Evolutionary conservation across 768 basidiomycete species (phyloP).

Genomic region (Amanita pseudoporphyria): DNA sequence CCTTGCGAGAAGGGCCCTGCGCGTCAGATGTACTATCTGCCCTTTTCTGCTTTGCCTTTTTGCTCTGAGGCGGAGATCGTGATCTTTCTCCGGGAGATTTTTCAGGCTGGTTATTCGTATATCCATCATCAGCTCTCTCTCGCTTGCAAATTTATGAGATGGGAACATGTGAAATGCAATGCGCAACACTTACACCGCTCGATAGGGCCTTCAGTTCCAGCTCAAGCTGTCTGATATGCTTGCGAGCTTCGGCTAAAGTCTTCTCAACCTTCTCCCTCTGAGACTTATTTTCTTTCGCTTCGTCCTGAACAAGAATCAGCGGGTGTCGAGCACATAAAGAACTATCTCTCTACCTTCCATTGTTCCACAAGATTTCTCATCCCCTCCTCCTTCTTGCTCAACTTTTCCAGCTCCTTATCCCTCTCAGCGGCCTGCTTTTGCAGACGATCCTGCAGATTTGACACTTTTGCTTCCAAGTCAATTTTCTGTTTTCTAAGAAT

Average conservation of each 20-base stretch:
- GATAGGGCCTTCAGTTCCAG: constrained; percentile 23
- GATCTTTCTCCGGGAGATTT: too few species aligned
- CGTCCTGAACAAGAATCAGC: constrained; percentile 21
- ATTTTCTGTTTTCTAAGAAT: constrained; percentile 40
- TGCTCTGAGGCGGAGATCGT: too few species aligned
- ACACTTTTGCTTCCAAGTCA: constrained; percentile 46
- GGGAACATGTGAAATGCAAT: background rate
- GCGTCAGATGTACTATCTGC: too few species aligned
- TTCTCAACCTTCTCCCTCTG: constrained; percentile 26
- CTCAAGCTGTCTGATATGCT: constrained; percentile 35
- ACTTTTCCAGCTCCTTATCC: constrained; percentile 30
- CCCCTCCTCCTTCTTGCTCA: constrained; percentile 31
- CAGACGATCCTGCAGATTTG: constrained; percentile 32
- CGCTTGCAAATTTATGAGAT: background rate
- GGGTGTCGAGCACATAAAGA: constrained; percentile 1
- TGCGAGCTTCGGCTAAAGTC: constrained; percentile 28
- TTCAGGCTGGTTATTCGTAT: too few species aligned
- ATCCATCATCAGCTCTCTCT: background rate
- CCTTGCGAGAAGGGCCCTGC: too few species aligned
- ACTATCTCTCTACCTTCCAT: constrained; percentile 33
- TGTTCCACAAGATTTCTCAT: constrained; percentile 29
- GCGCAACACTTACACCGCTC: background rate
- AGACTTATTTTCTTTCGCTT: constrained; percentile 25
- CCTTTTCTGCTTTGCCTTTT: too few species aligned
- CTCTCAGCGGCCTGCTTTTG: constrained; percentile 26